Conservation (phyloP, 2,329 filamentous ascomycete genomes). For the Alternaria burnsii region DNA sequence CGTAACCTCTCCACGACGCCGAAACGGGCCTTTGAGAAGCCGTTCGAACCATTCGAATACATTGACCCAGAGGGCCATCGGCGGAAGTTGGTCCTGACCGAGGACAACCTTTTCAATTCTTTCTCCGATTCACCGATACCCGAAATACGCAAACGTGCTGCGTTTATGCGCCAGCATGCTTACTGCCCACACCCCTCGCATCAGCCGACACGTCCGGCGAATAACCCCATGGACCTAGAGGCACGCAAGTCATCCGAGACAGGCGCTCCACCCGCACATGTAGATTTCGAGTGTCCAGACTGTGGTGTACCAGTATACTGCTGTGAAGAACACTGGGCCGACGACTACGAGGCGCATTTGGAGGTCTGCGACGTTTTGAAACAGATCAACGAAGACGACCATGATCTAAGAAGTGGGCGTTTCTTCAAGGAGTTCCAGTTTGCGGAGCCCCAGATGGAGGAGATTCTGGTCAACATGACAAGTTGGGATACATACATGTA, state of each 20-base stretch:
- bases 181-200: conserved; percentile 93
- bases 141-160: conserved; percentile 85
- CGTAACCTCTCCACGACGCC: conserved; percentile 45
- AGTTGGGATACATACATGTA: conserved; percentile 99
- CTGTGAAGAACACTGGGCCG: conserved; percentile 92
- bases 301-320: conserved; percentile 95
- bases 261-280: conserved; percentile 75
- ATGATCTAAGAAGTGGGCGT: conserved; percentile 88
- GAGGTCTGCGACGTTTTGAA: conserved; percentile 90
- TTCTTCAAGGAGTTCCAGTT: conserved; percentile 95
- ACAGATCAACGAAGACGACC: conserved; percentile 97
- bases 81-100: conserved; percentile 62
- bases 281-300: conserved; percentile 94
- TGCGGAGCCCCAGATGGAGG: conserved; percentile 87
- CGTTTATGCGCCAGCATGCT: conserved; percentile 91
- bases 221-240: conserved; percentile 70
- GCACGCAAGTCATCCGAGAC: conserved; percentile 65
- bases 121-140: conserved; percentile 89
- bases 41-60: conserved; percentile 48
- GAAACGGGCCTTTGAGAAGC: conserved; percentile 35
- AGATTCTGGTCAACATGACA: conserved; percentile 93
- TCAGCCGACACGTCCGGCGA: conserved; percentile 74
- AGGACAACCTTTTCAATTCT: conserved; percentile 90
- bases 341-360: conserved; percentile 92
- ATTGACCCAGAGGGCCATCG: conserved; percentile 45